A percentile compares a stretch with the other conserved stretches of the same genome.
These are phyloP conservation scores for Jamesozyma lodderae DNA, from an alignment of 805 yeast species.

Conservation along the genomic window DNA sequence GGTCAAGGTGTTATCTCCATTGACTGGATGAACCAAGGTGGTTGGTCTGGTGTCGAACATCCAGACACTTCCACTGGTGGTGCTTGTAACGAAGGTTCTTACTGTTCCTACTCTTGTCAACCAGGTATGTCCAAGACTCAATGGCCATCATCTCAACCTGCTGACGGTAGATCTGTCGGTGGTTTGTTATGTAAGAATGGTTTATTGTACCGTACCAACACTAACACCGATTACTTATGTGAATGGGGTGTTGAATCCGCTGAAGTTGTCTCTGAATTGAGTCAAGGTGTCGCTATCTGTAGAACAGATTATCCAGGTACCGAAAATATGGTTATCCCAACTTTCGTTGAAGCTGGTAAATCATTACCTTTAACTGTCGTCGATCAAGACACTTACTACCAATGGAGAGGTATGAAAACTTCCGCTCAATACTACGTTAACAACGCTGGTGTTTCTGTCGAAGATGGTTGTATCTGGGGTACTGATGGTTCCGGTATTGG, in stretches of 20 bases:
- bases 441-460: slow-evolving; percentile 62
- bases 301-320: slow-evolving; percentile 80
- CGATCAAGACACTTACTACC: slow-evolving; percentile 48
- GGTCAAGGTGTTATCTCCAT: slow-evolving; percentile 61
- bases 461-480: slow-evolving; percentile 72
- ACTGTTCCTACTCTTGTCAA: slow-evolving; percentile 72
- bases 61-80: slow-evolving; percentile 56
- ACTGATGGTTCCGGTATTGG: slow-evolving; percentile 48
- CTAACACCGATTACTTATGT: slow-evolving; percentile 46
- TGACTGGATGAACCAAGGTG: slow-evolving; percentile 44
- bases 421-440: slow-evolving; percentile 70
- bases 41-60: slow-evolving; percentile 45
- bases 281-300: slow-evolving; percentile 52
- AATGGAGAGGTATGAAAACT: slow-evolving; percentile 55
- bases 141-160: slow-evolving; percentile 63
- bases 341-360: slow-evolving; percentile 44
- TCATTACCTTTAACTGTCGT: slow-evolving; percentile 48
- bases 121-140: slow-evolving; percentile 77
- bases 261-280: slow-evolving; percentile 41
- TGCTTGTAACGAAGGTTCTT: slow-evolving; percentile 56
- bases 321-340: slow-evolving; percentile 71
- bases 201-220: slow-evolving; percentile 51
- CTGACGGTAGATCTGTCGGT: slow-evolving; percentile 63
- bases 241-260: slow-evolving; percentile 55
- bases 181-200: slow-evolving; percentile 60